phyloP scores from a whole-genome alignment of 2,329 filamentous ascomycete genomes.

The Colletotrichum magnum region DNA sequence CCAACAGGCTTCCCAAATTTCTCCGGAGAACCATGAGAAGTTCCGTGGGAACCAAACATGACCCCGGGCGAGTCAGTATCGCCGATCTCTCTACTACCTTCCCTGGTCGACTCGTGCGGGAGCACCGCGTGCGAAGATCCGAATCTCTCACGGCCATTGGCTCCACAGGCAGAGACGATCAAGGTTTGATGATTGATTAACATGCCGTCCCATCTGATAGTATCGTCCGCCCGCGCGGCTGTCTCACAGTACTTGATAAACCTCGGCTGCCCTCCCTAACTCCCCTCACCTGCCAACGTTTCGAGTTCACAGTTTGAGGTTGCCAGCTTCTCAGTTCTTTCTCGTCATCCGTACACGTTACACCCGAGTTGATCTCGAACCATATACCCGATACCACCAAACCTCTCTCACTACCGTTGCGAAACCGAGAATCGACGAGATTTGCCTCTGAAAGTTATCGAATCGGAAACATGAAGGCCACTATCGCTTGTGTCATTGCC shows the following conservation, averaged over 20 bases:
- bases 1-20: background rate
- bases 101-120: slow-evolving; percentile 2
- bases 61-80: slow-evolving; percentile 21
- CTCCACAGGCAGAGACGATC: slow-evolving; percentile 34
- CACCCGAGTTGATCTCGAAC: slow-evolving; percentile 23
- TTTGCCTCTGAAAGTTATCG: background rate
- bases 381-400: background rate
- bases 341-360: background rate
- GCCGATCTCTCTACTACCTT: slow-evolving; percentile 20
- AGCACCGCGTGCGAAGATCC: slow-evolving; percentile 26
- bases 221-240: slow-evolving; percentile 1
- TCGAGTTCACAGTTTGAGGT: background rate
- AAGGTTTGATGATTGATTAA: slow-evolving; percentile 31
- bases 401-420: background rate
- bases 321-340: background rate
- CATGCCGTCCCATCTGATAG: slow-evolving; percentile 11
- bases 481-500: slow-evolving; percentile 27
- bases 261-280: background rate
- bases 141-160: slow-evolving; percentile 37
- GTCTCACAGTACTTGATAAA: slow-evolving; percentile 14
- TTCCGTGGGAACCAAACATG: background rate
- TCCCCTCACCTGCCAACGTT: background rate
- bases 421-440: background rate
- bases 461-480: slow-evolving; percentile 25
- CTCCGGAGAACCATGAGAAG: background rate